Conservation (phyloP, 208 protist species). For the Leishmania martiniquensis region DNA sequence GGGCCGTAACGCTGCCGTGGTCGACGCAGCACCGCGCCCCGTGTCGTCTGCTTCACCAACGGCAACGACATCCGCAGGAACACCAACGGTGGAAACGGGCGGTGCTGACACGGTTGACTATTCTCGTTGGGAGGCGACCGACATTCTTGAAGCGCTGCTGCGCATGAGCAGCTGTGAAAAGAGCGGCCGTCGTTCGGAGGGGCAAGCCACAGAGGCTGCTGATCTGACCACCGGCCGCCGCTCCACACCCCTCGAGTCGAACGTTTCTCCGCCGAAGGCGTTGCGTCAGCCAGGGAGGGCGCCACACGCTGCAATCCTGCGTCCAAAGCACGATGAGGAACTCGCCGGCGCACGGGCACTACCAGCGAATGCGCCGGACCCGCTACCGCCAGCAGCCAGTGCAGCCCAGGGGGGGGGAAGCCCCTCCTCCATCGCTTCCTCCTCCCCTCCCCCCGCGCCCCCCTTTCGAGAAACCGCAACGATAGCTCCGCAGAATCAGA, state of each 20-base stretch:
- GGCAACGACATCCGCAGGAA: neutral
- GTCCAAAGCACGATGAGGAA: neutral
- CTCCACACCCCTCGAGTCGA: neutral
- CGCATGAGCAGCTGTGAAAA: constrained; percentile 9
- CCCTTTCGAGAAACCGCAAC: neutral
- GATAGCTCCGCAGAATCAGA: neutral
- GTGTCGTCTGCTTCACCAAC: neutral
- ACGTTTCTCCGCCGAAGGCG: too few species aligned
- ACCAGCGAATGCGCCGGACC: neutral
- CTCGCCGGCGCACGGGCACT: neutral
- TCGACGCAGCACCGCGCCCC: neutral
- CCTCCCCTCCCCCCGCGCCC: neutral
- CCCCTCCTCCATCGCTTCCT: neutral
- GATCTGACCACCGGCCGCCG: neutral
- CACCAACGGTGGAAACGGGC: neutral
- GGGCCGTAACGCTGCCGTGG: neutral
- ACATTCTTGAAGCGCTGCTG: constrained; percentile 15
- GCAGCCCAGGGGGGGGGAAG: neutral
- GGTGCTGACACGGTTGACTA: neutral
- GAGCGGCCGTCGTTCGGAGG: neutral
- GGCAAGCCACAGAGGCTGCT: neutral
- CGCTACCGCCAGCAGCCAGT: neutral
- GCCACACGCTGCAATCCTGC: neutral
- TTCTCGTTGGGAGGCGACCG: neutral
- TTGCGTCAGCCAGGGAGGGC: neutral